A percentile compares a stretch with the other conserved stretches of the same genome.
These are phyloP conservation scores for Suhomyces prunicola DNA, from an alignment of 805 yeast genomes.

Conservation along the genomic window DNA sequence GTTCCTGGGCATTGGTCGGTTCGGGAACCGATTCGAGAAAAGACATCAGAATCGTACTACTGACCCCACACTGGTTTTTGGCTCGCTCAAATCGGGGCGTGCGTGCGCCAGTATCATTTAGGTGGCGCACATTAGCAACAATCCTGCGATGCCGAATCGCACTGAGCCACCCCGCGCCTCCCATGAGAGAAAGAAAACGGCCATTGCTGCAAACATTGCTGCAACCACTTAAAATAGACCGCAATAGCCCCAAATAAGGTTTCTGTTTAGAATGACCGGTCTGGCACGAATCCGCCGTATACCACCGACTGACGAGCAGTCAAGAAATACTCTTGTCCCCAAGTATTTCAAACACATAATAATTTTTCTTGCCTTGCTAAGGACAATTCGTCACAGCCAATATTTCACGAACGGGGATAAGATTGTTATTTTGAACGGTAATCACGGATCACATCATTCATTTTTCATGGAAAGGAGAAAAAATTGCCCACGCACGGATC, in stretches of 20 bases:
- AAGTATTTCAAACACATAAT: background rate
- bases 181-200: background rate
- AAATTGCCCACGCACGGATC: background rate
- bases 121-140: background rate
- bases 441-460: background rate
- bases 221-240: background rate
- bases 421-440: background rate
- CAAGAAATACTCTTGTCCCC: background rate
- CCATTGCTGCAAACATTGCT: background rate
- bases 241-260: background rate
- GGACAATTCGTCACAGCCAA: background rate
- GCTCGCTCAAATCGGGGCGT: background rate
- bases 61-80: background rate
- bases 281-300: background rate
- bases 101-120: background rate
- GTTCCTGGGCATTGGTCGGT: constrained; percentile 39
- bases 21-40: constrained; percentile 3
- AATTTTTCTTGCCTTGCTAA: background rate
- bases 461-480: background rate
- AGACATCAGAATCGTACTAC: background rate
- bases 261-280: background rate
- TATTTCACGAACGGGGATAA: background rate
- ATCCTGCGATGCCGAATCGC: background rate
- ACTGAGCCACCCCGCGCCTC: background rate
- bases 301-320: background rate